phyloP scores from a whole-genome alignment of 2,329 filamentous ascomycete species.

The Teratosphaeria destructans region DNA sequence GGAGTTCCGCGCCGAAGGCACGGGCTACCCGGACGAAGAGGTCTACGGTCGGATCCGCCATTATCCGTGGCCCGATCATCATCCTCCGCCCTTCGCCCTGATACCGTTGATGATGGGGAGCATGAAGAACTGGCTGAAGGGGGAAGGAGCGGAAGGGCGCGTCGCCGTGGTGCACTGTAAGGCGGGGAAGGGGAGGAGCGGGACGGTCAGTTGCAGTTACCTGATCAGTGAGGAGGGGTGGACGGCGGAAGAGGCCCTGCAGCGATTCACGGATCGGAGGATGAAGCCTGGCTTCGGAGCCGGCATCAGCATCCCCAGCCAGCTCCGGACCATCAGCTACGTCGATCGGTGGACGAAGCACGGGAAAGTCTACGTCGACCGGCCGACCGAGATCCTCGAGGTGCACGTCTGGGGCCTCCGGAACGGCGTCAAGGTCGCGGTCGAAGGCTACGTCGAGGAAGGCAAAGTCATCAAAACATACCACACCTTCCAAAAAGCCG shows the following conservation, averaged over 20 bases:
- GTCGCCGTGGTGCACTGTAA: constrained; percentile 95
- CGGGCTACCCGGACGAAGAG: constrained; percentile 83
- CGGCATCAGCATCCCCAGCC: constrained; percentile 87
- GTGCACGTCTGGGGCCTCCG: constrained; percentile 82
- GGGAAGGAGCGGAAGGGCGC: constrained; percentile 33
- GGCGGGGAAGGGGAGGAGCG: constrained; percentile 87
- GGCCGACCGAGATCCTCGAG: constrained; percentile 74
- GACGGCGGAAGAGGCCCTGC: constrained; percentile 52
- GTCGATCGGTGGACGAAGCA: constrained; percentile 75
- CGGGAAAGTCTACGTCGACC: constrained; percentile 69
- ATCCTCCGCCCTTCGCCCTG: constrained; percentile 83
- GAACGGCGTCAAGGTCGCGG: constrained; percentile 74
- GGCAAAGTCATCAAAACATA: constrained; percentile 76
- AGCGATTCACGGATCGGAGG: constrained; percentile 65
- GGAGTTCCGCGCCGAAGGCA: constrained; percentile 95
- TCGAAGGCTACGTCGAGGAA: constrained; percentile 81
- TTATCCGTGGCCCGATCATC: constrained; percentile 94
- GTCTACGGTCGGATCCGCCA: constrained; percentile 80
- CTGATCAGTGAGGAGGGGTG: constrained; percentile 78
- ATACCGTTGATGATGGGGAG: constrained; percentile 82
- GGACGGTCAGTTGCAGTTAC: constrained; percentile 79
- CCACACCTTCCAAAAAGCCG: constrained; percentile 65
- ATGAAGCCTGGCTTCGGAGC: constrained; percentile 85
- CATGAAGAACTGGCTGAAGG: constrained; percentile 78
- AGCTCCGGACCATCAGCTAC: constrained; percentile 78